Percentiles rank a stretch among this genome's conserved stretches.
These are phyloP conservation scores for Metroxylon sagu DNA, from an alignment of 176 grass and related monocot species.

Conservation along the genomic window DNA sequence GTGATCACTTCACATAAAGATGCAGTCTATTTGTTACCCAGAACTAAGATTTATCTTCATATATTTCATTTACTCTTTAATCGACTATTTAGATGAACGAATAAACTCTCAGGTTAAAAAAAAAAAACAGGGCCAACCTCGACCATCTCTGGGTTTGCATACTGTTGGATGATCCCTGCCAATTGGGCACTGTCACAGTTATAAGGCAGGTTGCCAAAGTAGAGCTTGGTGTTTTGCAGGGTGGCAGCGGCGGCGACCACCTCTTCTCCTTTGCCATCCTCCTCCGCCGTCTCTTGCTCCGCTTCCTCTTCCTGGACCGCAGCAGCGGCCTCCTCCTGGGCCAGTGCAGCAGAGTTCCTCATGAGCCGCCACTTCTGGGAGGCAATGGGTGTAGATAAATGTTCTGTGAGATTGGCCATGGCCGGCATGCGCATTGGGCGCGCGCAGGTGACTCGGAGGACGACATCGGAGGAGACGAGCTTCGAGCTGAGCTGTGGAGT, in stretches of 20 bases:
- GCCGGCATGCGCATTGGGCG: background rate
- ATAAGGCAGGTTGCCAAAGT: constrained; percentile 92
- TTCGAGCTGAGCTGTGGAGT: background rate
- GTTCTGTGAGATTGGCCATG: background rate
- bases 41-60: too few species aligned
- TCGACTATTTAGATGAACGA: too few species aligned
- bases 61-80: too few species aligned
- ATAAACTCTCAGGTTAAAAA: too few species aligned
- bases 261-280: constrained; percentile 38
- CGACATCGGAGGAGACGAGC: constrained; percentile 1
- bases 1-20: too few species aligned
- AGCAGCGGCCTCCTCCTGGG: constrained; percentile 31
- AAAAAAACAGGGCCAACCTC: constrained; percentile 33
- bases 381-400: background rate
- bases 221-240: constrained; percentile 49
- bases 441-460: background rate
- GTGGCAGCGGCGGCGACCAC: background rate
- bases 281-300: constrained; percentile 16
- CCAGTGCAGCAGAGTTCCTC: background rate
- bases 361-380: background rate
- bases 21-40: too few species aligned
- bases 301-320: constrained; percentile 47
- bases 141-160: constrained; percentile 79
- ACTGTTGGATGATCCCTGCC: constrained; percentile 78
- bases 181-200: constrained; percentile 89